Evolutionary conservation across 2,329 filamentous ascomycete species (phyloP), one percentile per base, ranked within the genome.

Genomic region (Apiospora rasikravindrae): DNA sequence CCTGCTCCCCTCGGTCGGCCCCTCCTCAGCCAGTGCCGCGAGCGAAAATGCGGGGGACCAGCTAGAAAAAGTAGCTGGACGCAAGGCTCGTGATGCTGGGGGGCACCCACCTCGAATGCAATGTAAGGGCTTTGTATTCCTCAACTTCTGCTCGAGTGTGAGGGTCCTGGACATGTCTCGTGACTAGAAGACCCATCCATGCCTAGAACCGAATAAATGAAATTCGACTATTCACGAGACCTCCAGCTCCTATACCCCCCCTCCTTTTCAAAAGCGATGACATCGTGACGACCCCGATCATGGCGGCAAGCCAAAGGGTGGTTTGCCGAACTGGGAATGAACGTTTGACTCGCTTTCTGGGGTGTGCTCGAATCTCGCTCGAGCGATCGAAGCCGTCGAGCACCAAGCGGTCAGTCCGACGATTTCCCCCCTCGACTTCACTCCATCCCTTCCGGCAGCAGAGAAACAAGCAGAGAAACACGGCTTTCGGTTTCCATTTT

Each of bases 21-120:
- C 57, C 57, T 64, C 57, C n/a, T n/a, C 57, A 64, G 57, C 57
- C 16, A 40, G 33, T 64, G 57, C 57, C 57, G 57, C 33, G 33
- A 64, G 53, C 5, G 24, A 26, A 64, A 40, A 64, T 64, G 57
- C 33, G 57, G 57, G 57, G 29, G 53, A 37, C 16, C 6, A 37
- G 14, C 53, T 61, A 61, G 29, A 37, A n/a, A 49, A 8, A 10
- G 22, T n/a, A 37, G 57, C 57, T 64, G 57, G 57, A 64, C 19
- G 29, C 57, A 64, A 64, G 57, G 29, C 57, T 64, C 57, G 57
- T 64, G 57, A 64, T 40, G 57, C 51, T 57, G 26, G 16, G 4
- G 4, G 49, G 16, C 44, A 24, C 51, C 51, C 26, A 11, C 51
- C n/a, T 64, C 57, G 22, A 61, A 40, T n/a, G 49, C n/a, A 64